A percentile compares a stretch with the other conserved stretches of the same genome.
Evolutionary conservation across 495 filamentous ascomycete species (phyloP).

Genomic region (Aspergillus carlsbadensis): DNA sequence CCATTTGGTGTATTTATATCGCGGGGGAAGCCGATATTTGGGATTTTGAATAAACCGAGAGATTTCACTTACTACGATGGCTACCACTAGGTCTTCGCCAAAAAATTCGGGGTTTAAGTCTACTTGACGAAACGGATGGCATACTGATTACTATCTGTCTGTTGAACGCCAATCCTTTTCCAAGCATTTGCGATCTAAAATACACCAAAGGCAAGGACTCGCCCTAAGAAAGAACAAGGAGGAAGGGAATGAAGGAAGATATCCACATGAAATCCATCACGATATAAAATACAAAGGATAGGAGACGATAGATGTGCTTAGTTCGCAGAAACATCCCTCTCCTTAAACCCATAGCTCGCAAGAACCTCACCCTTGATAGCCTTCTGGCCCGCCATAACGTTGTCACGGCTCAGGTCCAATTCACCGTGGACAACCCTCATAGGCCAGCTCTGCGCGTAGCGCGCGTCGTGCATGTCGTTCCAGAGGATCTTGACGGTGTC

Average conservation of each 20-base stretch:
- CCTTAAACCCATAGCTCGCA: slow-evolving; percentile 44
- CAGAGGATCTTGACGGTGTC: slow-evolving; percentile 62
- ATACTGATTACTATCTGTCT: slow-evolving; percentile 18
- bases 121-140: background rate
- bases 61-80: too few species aligned
- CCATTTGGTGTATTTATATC: slow-evolving; percentile 9
- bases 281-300: slow-evolving; percentile 2
- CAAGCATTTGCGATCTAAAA: slow-evolving; percentile 46
- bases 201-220: slow-evolving; percentile 52
- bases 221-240: slow-evolving; percentile 12
- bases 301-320: background rate
- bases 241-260: slow-evolving; percentile 11
- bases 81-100: too few species aligned
- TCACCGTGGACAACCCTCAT: slow-evolving; percentile 63
- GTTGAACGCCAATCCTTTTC: slow-evolving; percentile 37
- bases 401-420: slow-evolving; percentile 35
- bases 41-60: too few species aligned
- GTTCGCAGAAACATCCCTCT: slow-evolving; percentile 16
- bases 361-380: slow-evolving; percentile 34
- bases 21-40: too few species aligned
- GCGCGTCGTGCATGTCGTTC: slow-evolving; percentile 63
- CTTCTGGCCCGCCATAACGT: slow-evolving; percentile 39
- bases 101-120: too few species aligned
- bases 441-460: slow-evolving; percentile 68
- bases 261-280: slow-evolving; percentile 10